These are phyloP conservation scores for Musa acuminata DNA, from an alignment of 176 grass and related monocot species.

Conservation along the genomic window DNA sequence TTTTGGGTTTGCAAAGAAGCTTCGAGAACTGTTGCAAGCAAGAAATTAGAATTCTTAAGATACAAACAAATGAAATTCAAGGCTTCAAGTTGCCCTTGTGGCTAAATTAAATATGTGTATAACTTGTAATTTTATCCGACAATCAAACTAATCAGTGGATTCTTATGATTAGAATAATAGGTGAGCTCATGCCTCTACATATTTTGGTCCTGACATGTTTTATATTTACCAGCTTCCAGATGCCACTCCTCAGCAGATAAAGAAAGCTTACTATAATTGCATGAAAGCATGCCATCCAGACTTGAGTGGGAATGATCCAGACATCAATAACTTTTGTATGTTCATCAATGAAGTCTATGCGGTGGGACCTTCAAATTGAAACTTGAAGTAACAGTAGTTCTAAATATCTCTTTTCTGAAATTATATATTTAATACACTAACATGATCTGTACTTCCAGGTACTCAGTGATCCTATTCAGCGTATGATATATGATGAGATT, in stretches of 20 bases:
- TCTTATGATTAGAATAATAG: not conserved
- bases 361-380: constrained; percentile 25
- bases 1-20: too few relatives aligned
- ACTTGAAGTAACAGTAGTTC: not conserved
- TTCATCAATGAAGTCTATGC: constrained; percentile 93
- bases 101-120: not conserved
- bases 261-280: constrained; percentile 82
- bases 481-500: constrained; percentile 75
- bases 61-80: not conserved
- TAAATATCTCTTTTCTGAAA: not conserved
- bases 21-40: not conserved
- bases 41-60: not conserved
- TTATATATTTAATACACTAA: constrained; percentile 32
- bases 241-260: constrained; percentile 80
- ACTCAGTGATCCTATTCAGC: constrained; percentile 73
- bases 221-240: constrained; percentile 57
- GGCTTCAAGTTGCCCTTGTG: not conserved
- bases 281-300: constrained; percentile 92
- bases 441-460: constrained; percentile 40
- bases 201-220: constrained; percentile 1
- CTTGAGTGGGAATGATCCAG: constrained; percentile 60
- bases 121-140: not conserved
- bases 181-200: not conserved
- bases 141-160: not conserved
- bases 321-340: constrained; percentile 74